A percentile compares a stretch with the other conserved stretches of the same genome.
Evolutionary conservation across 202 grass and related monocot genomes (phyloP).

Genomic region (Dendrocalamus latiflorus): DNA sequence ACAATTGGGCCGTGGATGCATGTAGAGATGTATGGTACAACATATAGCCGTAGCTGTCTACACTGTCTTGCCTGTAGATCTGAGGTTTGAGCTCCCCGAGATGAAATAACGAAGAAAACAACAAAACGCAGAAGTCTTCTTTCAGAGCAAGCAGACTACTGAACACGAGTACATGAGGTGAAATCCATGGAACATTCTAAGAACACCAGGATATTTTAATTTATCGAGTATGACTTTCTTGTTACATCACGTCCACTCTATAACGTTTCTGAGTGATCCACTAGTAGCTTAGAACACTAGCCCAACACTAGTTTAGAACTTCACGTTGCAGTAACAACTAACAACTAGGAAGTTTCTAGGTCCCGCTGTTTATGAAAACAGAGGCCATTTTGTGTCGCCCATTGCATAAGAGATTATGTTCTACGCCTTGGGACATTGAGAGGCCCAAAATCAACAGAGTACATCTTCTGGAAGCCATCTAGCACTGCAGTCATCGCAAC

Average conservation of each 20-base stretch:
- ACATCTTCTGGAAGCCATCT: constrained; percentile 94
- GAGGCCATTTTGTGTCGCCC: constrained; percentile 62
- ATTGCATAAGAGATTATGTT: constrained; percentile 92
- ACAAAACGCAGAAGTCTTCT: too few species aligned
- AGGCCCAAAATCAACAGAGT: constrained; percentile 76
- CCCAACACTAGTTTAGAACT: background rate
- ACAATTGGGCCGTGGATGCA: too few species aligned
- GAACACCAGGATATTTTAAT: background rate
- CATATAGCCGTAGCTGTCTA: too few species aligned
- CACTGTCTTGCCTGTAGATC: too few species aligned
- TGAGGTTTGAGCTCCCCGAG: too few species aligned
- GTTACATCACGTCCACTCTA: background rate
- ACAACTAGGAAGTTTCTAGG: background rate
- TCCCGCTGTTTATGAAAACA: constrained; percentile 39
- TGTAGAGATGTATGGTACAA: too few species aligned
- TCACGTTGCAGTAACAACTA: background rate
- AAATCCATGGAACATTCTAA: too few species aligned
- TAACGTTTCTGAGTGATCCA: background rate
- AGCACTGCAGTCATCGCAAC: constrained; percentile 78
- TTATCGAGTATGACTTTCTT: background rate
- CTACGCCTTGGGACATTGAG: constrained; percentile 74
- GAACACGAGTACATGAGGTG: too few species aligned
- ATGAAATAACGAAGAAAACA: too few species aligned
- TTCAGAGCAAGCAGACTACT: too few species aligned
- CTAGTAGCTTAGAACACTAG: background rate